Evolutionary conservation across 2,329 filamentous ascomycete species (phyloP), one percentile per base, ranked within the genome.

Genomic region (Sporothrix brasiliensis): DNA sequence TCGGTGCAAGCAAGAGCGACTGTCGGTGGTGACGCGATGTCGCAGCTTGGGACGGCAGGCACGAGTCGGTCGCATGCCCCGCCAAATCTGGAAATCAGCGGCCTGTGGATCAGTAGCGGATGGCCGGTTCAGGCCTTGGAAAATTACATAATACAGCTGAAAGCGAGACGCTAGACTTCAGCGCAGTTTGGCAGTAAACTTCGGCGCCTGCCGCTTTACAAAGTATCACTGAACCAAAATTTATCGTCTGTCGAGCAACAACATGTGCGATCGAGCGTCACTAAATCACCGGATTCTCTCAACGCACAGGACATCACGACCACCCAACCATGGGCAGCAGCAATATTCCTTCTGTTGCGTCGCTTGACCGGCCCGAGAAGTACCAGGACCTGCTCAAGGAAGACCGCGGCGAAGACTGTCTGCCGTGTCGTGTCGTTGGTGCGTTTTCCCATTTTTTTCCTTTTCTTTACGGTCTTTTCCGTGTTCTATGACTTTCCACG

Each of bases 381-480:
- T 84, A 88, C 67, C 80, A 91, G 73, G 86, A 82, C 27, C 81
- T 88, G 53, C 79, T 89, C 49, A 85, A 84, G 72, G 78, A 84
- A 75, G 86, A 88, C 75, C 82, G 84, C 30, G 84, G 81, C 71
- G 85, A 89, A 54, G 88, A 94, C 80, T 94, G 92, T 79, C 81
- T 88, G 53, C 83, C 89, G 47, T 95, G 92, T 81, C 87, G 87
- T 76, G 79, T 93, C 41, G 83, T 92, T 68, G 92, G 92, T 92
- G 81, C 76, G 85, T 82, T 11, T 49, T 16, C 44, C 4, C 21
- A n/a, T n/a, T n/a, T n/a, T n/a, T n/a, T n/a, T 13, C 4, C 30
- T 39, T 9, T 14, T 21, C 24, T 24, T 34, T 21, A 3, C 14
- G 11, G 21, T 19, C 14, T 49, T 21, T 4, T 7, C 19, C 10